Evolutionary conservation across 441 rosid genomes (phyloP).

Genomic region (Erysimum cheiri): DNA sequence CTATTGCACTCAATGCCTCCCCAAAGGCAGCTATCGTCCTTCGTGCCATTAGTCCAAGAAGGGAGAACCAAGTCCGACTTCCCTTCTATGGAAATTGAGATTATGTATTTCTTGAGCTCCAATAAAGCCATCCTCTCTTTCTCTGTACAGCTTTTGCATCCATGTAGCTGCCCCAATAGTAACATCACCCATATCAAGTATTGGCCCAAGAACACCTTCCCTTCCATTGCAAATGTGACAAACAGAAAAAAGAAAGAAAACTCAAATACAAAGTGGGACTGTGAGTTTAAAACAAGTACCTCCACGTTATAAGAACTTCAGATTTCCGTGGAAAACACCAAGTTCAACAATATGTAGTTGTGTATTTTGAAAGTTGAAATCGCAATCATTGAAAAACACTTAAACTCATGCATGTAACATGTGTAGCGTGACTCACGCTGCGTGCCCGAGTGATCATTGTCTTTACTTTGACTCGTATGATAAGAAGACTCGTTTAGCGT

Average conservation of each 20-base stretch:
- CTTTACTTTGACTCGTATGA: no score
- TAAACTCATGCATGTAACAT: no score
- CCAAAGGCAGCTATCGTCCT: conserved; percentile 20
- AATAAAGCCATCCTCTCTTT: background rate
- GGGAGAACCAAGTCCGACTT: background rate
- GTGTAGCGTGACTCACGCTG: no score
- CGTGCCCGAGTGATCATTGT: no score
- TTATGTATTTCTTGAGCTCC: background rate
- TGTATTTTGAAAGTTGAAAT: no score
- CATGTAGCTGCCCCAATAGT: background rate
- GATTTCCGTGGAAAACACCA: no score
- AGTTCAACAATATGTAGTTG: no score
- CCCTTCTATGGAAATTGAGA: background rate
- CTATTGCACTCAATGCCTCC: conserved; percentile 8
- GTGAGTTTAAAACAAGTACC: background rate
- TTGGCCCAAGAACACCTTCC: background rate
- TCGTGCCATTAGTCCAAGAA: conserved; percentile 31
- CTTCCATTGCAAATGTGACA: background rate
- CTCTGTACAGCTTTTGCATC: background rate
- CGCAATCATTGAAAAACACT: no score
- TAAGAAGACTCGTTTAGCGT: no score
- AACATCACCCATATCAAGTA: background rate
- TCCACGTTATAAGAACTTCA: no score
- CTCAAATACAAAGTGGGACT: background rate
- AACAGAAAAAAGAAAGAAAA: background rate